phyloP scores from a whole-genome alignment of 495 filamentous ascomycete genomes.

The Podospora pseudopauciseta region DNA sequence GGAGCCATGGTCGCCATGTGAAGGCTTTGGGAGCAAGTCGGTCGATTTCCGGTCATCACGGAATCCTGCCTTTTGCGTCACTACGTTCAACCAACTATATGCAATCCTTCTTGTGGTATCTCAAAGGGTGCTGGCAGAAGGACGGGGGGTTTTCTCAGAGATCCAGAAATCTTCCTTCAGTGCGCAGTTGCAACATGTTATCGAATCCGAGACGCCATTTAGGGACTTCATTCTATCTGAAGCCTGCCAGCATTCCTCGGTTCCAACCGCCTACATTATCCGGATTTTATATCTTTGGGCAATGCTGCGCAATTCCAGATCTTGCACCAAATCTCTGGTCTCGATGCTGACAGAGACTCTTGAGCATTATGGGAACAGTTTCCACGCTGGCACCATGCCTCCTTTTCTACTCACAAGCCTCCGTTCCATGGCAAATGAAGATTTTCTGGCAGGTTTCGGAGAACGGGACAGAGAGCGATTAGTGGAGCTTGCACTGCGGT shows the following conservation, averaged over 20 bases:
- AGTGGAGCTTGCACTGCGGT: conserved; percentile 6
- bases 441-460: neutral
- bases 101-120: conserved; percentile 21
- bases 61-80: conserved; percentile 55
- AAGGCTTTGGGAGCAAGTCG: conserved; percentile 37
- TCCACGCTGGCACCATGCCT: conserved; percentile 22
- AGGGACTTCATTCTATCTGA: conserved; percentile 14
- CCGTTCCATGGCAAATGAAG: conserved; percentile 14
- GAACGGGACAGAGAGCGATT: conserved; percentile 8
- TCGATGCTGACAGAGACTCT: conserved; percentile 22
- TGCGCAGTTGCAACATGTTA: conserved; percentile 16
- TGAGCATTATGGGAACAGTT: conserved; percentile 19
- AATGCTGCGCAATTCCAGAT: conserved; percentile 10
- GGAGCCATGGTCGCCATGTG: conserved; percentile 62
- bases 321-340: conserved; percentile 7
- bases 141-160: neutral
- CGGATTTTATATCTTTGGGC: conserved; percentile 26
- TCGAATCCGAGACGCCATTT: conserved; percentile 18
- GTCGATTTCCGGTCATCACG: conserved; percentile 38
- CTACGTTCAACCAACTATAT: conserved; percentile 59
- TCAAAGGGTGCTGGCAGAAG: conserved; percentile 6
- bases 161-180: neutral
- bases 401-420: conserved; percentile 21
- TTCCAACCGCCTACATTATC: conserved; percentile 27
- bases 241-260: conserved; percentile 12